phyloP scores from a whole-genome alignment of 2,329 filamentous ascomycete species.

The Shiraia bambusicola region DNA sequence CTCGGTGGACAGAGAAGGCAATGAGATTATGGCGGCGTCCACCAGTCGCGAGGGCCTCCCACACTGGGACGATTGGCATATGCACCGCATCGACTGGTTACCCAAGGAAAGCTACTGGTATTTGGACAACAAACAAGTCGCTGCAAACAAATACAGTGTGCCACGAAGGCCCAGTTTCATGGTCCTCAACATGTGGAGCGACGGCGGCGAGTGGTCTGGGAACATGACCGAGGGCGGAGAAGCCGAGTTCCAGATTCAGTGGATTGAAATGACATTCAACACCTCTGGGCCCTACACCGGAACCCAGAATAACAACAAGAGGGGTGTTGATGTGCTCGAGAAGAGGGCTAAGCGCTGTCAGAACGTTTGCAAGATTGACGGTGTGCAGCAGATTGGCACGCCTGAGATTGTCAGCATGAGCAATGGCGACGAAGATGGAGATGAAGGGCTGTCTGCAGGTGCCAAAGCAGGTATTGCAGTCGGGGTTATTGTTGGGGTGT shows the following conservation, averaged over 20 bases:
- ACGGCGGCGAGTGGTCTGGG: slow-evolving; percentile 62
- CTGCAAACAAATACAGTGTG: slow-evolving; percentile 58
- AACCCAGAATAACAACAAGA: slow-evolving; percentile 18
- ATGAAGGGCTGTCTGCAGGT: slow-evolving; percentile 11
- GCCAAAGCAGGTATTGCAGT: slow-evolving; percentile 10
- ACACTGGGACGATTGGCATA: slow-evolving; percentile 59
- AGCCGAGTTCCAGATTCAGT: slow-evolving; percentile 62
- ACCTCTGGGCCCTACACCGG: slow-evolving; percentile 35
- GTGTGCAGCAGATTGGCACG: slow-evolving; percentile 34
- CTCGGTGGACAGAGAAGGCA: slow-evolving; percentile 49
- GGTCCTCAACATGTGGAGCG: slow-evolving; percentile 63
- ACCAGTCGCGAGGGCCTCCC: slow-evolving; percentile 52
- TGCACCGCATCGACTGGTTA: slow-evolving; percentile 63
- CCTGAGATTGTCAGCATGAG: slow-evolving; percentile 36
- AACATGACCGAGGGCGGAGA: slow-evolving; percentile 56
- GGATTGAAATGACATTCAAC: slow-evolving; percentile 62
- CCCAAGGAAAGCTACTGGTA: slow-evolving; percentile 58
- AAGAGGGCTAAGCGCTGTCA: slow-evolving; percentile 34
- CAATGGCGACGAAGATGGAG: slow-evolving; percentile 5
- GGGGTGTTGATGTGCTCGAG: slow-evolving; percentile 7
- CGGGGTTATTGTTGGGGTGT: slow-evolving; percentile 5
- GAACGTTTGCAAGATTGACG: slow-evolving; percentile 43
- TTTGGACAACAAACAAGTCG: slow-evolving; percentile 54
- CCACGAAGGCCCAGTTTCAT: slow-evolving; percentile 56
- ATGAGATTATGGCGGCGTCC: slow-evolving; percentile 52